Evolutionary conservation across 1,284 basidiomycete species (phyloP).

Genomic region (Heterobasidion irregulare): DNA sequence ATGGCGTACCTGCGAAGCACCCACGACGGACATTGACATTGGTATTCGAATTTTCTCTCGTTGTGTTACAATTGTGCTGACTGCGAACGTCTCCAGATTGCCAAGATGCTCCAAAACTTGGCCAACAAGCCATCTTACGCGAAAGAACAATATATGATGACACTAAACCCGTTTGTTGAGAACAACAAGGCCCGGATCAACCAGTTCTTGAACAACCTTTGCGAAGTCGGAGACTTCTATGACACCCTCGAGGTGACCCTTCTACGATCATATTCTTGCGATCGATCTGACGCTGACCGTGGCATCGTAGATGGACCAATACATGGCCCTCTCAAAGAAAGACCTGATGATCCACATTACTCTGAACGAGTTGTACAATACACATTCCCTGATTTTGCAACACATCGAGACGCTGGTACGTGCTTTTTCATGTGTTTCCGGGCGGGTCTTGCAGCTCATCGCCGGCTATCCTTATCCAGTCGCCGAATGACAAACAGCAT

Average conservation of each 20-base stretch:
- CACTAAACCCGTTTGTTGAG: slow-evolving; percentile 96
- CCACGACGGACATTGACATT: slow-evolving; percentile 93
- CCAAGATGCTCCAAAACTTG: slow-evolving; percentile 99
- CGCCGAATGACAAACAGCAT: slow-evolving; percentile 96
- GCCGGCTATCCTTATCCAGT: slow-evolving; percentile 37
- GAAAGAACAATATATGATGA: slow-evolving; percentile 98
- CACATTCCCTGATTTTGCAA: slow-evolving; percentile 89
- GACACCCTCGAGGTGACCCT: slow-evolving; percentile 87
- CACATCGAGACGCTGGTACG: slow-evolving; percentile 91
- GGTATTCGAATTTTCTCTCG: slow-evolving; percentile 32
- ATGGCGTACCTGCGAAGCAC: slow-evolving; percentile 95
- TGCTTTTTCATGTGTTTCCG: not conserved
- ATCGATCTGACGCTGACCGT: not conserved
- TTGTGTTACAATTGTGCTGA: slow-evolving; percentile 1
- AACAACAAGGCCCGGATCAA: slow-evolving; percentile 97
- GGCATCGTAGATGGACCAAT: slow-evolving; percentile 88
- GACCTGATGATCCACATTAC: slow-evolving; percentile 98
- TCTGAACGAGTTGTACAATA: slow-evolving; percentile 98
- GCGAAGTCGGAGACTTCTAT: slow-evolving; percentile 99
- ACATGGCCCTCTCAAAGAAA: slow-evolving; percentile 99
- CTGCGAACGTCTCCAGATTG: slow-evolving; percentile 56
- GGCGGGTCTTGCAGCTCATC: slow-evolving; percentile 1
- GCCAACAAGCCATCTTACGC: slow-evolving; percentile 98
- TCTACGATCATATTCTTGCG: not conserved
- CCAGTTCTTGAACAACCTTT: slow-evolving; percentile 91